Base-by-base conservation (phyloP, 768 basidiomycete species). In the Erythrobasidium yunnanense region DNA sequence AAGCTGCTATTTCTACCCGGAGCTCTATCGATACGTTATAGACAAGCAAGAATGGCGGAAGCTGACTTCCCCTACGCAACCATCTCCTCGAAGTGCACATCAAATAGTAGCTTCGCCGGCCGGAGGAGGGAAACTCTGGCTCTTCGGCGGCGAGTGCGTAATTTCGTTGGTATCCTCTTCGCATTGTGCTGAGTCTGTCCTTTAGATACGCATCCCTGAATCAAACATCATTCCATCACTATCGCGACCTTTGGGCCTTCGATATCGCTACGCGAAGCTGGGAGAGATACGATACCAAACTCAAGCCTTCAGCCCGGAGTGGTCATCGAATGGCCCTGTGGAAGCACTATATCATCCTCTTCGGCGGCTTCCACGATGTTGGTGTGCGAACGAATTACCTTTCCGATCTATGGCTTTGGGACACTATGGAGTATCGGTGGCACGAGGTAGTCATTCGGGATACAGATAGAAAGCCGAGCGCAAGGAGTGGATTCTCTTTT, bases 21-120 rank as follows among this genome's bases (percentile, higher is more conserved):
- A 91, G 70, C 84, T 89, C 0, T 91, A 85, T 75, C 80, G 90
- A 22, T 92, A 92, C 75, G 81, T 85, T 0, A 87, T 89, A 0
- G 87, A 88, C 35, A 89, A 87, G 83, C 84, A 91, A 71, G 90
- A 93, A 79, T 93, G 90, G 90, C 81, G 87, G 8, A 84, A 83
- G 71, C 91, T 88, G 69, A 80, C 89, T 27, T 88, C 87, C 0
- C 85, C 83, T 13, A 88, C 85, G 0, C 87, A 86, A 70, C 91
- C 91, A 0, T 87, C 88, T 1, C 90, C 90, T 1, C 81, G 90
- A 45, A 87, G 86, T 7, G 90, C 90, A 0, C 90, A 93, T 75
- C 87, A 87, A 8, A 83, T 88, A 3, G 85, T 84, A 23, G 82
- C 83, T 0, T 83, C 83, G 1, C 83, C 87, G 0, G 81, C 81